phyloP scores from a whole-genome alignment of 371 early-diverging fungal species.

The Mortierella sp. region DNA sequence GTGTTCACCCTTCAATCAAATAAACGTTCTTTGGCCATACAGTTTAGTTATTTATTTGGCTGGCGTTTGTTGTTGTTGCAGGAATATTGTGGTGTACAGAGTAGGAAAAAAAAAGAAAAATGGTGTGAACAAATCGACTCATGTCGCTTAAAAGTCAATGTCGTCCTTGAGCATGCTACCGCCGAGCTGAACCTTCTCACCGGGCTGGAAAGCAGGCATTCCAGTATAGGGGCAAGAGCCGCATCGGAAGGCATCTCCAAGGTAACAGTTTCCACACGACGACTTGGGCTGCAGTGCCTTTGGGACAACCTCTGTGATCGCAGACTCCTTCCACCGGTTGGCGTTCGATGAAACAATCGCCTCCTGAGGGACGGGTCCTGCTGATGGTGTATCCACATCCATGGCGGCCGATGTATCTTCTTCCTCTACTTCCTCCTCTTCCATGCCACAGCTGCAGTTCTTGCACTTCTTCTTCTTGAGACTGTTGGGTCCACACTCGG shows the following conservation, averaged over 20 bases:
- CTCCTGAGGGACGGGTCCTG: constrained; percentile 80
- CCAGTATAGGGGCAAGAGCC: constrained; percentile 98
- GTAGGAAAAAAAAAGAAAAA: neutral
- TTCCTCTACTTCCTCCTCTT: constrained; percentile 74
- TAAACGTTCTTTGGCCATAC: neutral
- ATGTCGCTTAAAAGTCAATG: constrained; percentile 56
- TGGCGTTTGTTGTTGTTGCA: neutral
- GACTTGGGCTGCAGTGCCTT: constrained; percentile 64
- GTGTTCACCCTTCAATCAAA: neutral
- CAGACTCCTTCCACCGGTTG: constrained; percentile 57
- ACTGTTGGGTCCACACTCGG: constrained; percentile 75
- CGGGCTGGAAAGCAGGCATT: constrained; percentile 98
- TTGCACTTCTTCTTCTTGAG: constrained; percentile 96
- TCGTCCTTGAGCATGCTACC: constrained; percentile 77
- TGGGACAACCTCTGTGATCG: constrained; percentile 70
- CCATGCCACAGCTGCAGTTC: constrained; percentile 96
- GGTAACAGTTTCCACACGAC: constrained; percentile 87
- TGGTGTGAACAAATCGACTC: neutral
- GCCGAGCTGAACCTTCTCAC: constrained; percentile 90
- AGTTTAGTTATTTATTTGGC: neutral
- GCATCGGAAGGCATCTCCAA: constrained; percentile 99
- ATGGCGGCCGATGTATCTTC: constrained; percentile 7
- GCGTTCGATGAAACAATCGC: constrained; percentile 59
- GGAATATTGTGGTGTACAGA: neutral
- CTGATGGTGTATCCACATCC: constrained; percentile 37